Evolutionary conservation across 2,329 filamentous ascomycete genomes (phyloP), one percentile per base, ranked within the genome.

Genomic region (Bipolaris sorokiniana): DNA sequence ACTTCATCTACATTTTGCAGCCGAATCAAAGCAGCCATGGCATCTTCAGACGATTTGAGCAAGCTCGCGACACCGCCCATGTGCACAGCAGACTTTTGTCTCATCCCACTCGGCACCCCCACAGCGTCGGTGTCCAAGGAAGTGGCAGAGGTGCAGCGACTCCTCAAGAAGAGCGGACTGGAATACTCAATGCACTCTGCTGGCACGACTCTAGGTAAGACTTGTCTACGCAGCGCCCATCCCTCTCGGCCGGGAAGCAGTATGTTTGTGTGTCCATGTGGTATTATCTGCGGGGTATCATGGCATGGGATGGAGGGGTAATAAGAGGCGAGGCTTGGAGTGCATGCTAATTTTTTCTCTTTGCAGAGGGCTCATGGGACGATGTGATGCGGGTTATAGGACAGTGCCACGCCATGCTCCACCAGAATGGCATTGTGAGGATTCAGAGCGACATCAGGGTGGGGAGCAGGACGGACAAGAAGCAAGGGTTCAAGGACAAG

Each of bases 151-250:
- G 92, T 98, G 36, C 94, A 98, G 80, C 87, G 88, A 55, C 83
- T 98, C 34, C 84, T 99, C 68, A 87, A 90, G 77, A 87, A 86
- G 51, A 95, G 90, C 66, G 92, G 92, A 1, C 77, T 98, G 61
- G 88, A 86, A 63, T 94, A 93, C 74, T 88, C 85, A 45, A 95
- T 98, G 91, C 94, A 98, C 78, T 93, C 91, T 23, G 93, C 92
- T 2, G 95, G 94, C 11, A 97, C 94, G 0, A 98, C 94, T 0
- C 85, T 98, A 53, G 92, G 92, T 95, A 81, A 56, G 88, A 48
- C 16, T 10, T 58, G 18, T 28, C 36, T 20, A 28, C n/a, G 10
- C 44, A 20, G 10, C 13, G 10, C 11, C 34, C 37, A 48, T 44
- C 18, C 16, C 47, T 52, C 56, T 49, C 56, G 56, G 48, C 57